phyloP scores from a whole-genome alignment of 2,329 filamentous ascomycete species.

The Zymoseptoria passerinii region DNA sequence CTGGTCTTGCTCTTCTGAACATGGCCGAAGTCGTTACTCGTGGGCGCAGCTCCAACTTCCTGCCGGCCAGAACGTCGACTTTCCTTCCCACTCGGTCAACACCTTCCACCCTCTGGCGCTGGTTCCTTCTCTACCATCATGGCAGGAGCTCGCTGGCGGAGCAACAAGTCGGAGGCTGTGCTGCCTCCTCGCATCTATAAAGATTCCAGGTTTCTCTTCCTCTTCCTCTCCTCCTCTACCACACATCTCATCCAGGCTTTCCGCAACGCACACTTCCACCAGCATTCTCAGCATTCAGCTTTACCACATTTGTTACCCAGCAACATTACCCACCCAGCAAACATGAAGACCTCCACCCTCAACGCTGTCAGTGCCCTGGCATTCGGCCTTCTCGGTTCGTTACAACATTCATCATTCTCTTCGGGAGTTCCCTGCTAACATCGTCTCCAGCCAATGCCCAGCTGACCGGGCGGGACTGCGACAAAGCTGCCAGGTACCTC shows the following conservation, averaged over 20 bases:
- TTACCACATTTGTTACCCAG: background rate
- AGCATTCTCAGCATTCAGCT: background rate
- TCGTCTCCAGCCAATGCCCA: background rate
- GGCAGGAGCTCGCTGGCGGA: background rate
- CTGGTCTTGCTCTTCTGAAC: background rate
- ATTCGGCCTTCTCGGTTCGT: background rate
- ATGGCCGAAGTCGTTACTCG: background rate
- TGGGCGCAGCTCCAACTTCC: background rate
- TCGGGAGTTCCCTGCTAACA: background rate
- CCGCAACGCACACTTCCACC: background rate
- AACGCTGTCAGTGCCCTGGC: background rate
- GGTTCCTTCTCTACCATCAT: background rate
- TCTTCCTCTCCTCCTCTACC: slow-evolving; percentile 1
- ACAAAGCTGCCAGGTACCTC: no score
- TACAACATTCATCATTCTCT: background rate
- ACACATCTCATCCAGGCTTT: background rate
- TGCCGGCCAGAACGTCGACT: background rate
- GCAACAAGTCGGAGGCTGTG: background rate
- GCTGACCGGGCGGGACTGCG: no score
- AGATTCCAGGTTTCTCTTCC: background rate
- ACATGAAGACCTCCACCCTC: background rate
- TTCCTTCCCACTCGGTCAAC: background rate
- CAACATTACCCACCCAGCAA: background rate
- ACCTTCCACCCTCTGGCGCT: background rate
- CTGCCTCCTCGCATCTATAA: background rate